Percentiles rank a stretch among this genome's conserved stretches.
phyloP scores from a whole-genome alignment of 73 alveolate species.

The Paramecium bursaria region DNA sequence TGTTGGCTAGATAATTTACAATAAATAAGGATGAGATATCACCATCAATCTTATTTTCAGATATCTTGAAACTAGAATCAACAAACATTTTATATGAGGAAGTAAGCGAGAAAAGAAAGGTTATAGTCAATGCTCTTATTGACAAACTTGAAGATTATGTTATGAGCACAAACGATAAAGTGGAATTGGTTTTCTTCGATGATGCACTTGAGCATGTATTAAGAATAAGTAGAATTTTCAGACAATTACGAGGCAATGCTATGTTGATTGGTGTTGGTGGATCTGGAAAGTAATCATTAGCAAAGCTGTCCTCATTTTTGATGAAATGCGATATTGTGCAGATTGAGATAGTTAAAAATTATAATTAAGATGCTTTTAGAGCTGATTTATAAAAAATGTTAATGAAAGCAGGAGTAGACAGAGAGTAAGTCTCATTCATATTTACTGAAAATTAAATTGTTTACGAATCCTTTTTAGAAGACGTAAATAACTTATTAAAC shows the following conservation, averaged over 20 bases:
- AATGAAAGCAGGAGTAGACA: slow-evolving; percentile 92
- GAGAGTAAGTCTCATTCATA: slow-evolving; percentile 82
- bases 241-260: slow-evolving; percentile 97
- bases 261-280: slow-evolving; percentile 98
- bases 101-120: slow-evolving; percentile 88
- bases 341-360: slow-evolving; percentile 89
- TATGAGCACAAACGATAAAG: slow-evolving; percentile 79
- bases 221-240: slow-evolving; percentile 91
- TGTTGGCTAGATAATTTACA: slow-evolving; percentile 81
- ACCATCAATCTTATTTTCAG: slow-evolving; percentile 23
- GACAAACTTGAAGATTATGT: slow-evolving; percentile 96
- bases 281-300: slow-evolving; percentile 86
- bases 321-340: slow-evolving; percentile 87
- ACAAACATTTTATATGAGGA: slow-evolving; percentile 97
- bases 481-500: slow-evolving; percentile 92
- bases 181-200: slow-evolving; percentile 95
- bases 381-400: slow-evolving; percentile 92
- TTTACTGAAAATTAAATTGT: slow-evolving; percentile 89
- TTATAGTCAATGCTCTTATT: slow-evolving; percentile 84
- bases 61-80: slow-evolving; percentile 88
- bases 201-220: slow-evolving; percentile 94
- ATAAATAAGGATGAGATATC: slow-evolving; percentile 86
- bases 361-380: slow-evolving; percentile 83
- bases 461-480: slow-evolving; percentile 92
- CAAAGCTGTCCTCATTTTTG: slow-evolving; percentile 88